These are phyloP conservation scores for Conoideocrella luteorostrata DNA, from an alignment of 2,329 filamentous ascomycete genomes.

Conservation along the genomic window DNA sequence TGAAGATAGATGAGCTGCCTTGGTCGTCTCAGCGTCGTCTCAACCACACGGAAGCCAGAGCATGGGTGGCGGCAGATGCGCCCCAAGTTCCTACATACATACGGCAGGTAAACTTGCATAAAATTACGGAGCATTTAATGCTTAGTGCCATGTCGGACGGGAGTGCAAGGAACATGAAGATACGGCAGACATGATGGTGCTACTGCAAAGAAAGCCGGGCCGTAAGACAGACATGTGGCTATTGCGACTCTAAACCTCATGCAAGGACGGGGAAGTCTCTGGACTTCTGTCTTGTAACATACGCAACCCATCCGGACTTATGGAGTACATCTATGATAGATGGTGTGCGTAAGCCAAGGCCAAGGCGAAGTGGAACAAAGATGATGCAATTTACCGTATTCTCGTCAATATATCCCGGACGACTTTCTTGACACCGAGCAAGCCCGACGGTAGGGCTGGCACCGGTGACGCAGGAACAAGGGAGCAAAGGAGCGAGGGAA, in stretches of 20 bases:
- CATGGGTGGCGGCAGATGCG: slow-evolving; percentile 8
- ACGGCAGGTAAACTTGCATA: slow-evolving; percentile 1
- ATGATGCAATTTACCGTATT: no score
- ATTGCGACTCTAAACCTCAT: not conserved
- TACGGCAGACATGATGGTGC: not conserved
- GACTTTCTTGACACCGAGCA: no score
- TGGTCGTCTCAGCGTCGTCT: not conserved
- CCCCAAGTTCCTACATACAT: slow-evolving; percentile 2
- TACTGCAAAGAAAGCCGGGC: no score
- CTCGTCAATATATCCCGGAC: no score
- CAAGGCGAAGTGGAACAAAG: no score
- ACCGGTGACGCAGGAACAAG: slow-evolving; percentile 7
- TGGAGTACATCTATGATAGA: not conserved
- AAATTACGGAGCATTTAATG: slow-evolving; percentile 5
- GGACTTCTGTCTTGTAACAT: no score
- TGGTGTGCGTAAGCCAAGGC: not conserved
- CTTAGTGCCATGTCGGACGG: not conserved
- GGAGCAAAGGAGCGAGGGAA: slow-evolving; percentile 2
- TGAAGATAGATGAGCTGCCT: not conserved
- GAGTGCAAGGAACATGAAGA: not conserved
- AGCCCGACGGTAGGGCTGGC: not conserved
- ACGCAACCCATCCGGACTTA: not conserved
- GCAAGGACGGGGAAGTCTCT: not conserved
- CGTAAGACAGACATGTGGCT: not conserved
- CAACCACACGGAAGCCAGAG: not conserved